Base-by-base conservation (phyloP, 169 alveolate species). In the Plasmodium inui region DNA sequence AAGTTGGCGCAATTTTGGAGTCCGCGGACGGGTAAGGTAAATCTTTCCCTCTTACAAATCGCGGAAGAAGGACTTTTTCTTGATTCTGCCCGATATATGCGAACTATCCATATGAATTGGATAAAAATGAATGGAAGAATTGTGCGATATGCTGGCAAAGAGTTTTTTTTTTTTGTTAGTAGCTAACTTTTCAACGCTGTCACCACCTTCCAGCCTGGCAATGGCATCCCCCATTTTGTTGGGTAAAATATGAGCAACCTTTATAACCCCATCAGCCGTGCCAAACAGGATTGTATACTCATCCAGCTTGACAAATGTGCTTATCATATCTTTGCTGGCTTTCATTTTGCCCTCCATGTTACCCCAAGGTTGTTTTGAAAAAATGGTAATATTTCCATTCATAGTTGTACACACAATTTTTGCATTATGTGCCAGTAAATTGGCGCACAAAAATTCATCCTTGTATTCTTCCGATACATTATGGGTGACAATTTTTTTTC, bases 351-450 rank as follows among this genome's bases (percentile, higher is more conserved):
- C 74, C 34, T 88, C 89, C 34, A 88, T 57, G 30, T 67, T 32
- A 17, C 71, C 94, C 94, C 94, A 88, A 19, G 88, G 94, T 22
- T 57, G 26, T 78, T 57, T 88, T 34, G 94, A 76, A 67, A 88
- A 88, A 39, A 67, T 80, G 28, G 55, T 32, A 61, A 88, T 88
- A 78, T 88, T 19, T 30, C 94, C 94, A 78, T 67, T 80, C 46
- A 88, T 55, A 12, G 94, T 88, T 44, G 94, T 57, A 41, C 90
- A 57, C 34, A 78, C 94, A 55, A 88, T 57, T 76, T 79, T 88
- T 61, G 90, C 61, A 79, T 88, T 88, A 55, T 79, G 37, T 22
- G 46, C 73, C 12, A 79, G 81, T 41, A 88, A 19, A 2, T 88
- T 12, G 8, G 83, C 53, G 34, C 90, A 78, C 82, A 79, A 61